Base-by-base conservation (phyloP, 495 filamentous ascomycete genomes). In the Neurospora sp. region DNA sequence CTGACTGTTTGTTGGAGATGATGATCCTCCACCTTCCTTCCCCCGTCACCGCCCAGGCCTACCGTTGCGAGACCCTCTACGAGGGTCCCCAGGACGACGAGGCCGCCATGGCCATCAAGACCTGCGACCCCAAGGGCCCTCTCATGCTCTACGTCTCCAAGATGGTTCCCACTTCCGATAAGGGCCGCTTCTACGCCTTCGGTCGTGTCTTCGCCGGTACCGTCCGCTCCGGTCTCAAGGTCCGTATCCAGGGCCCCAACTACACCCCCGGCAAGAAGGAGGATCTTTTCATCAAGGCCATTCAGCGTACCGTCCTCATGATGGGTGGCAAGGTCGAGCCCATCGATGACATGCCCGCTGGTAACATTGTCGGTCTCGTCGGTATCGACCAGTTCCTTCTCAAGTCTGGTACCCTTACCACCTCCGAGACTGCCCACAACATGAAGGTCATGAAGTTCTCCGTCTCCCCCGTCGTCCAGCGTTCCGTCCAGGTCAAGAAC, bases 391-490 rank as follows among this genome's bases (percentile, higher is more conserved):
- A 99, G 89, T 99, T 99, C 92, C 87, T 99, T 86, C 93, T 99
- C 89, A 99, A 99, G 91, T 98, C 96, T 81, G 96, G 96, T 90
- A 99, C 96, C 77, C 91, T 99, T 76, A 97, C 94, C 84, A 99
- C 96, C 81, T 90, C 89, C 80, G 96, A 99, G 75, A 95, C 94
- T 74, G 96, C 96, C 79, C 96, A 99, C 91, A 99, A 99, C 90
- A 85, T 99, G 77, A 99, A 98, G 91, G 96, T 99, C 85, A 99
- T 99, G 96, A 97, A 97, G 87, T 99, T 99, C 92, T 99, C 96
- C 79, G 96, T 99, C 81, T 98, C 96, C 48, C 96, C 96, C 81
- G 96, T 99, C 85, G 96, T 99, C 77, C 96, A 90, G 85, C 95
- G 96, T 76, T 97, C 96, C 83, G 96, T 99, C 78, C 94, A 98